A percentile compares a stretch with the other conserved stretches of the same genome.
phyloP scores from a whole-genome alignment of 768 basidiomycete species.

The Pleurotus eryngii region DNA sequence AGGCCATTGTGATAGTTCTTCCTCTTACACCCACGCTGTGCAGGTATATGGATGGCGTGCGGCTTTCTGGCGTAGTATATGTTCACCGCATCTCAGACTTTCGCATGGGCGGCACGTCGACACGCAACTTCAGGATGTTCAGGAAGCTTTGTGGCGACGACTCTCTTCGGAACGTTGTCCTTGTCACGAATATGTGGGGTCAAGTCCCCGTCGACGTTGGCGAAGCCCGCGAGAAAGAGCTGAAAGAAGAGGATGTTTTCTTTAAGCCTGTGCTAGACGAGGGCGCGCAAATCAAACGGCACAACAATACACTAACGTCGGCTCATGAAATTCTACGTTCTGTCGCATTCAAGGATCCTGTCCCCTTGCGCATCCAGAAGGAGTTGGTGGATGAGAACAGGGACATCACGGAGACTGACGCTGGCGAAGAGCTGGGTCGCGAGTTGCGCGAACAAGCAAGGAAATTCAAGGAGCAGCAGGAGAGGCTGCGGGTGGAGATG shows the following conservation, averaged over 20 bases:
- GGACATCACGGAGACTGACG: slow-evolving; percentile 32
- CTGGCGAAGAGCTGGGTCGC: slow-evolving; percentile 16
- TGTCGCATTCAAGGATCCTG: slow-evolving; percentile 17
- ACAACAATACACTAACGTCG: slow-evolving; percentile 31
- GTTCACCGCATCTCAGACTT: slow-evolving; percentile 53
- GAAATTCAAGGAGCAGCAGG: slow-evolving; percentile 12
- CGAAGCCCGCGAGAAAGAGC: slow-evolving; percentile 38
- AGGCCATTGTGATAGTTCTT: background rate
- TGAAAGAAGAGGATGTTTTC: slow-evolving; percentile 37
- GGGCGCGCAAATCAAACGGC: slow-evolving; percentile 43
- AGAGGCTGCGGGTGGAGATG: slow-evolving; percentile 12
- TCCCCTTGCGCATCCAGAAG: slow-evolving; percentile 15
- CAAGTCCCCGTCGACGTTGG: slow-evolving; percentile 32
- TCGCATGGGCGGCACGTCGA: slow-evolving; percentile 42
- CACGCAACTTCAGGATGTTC: slow-evolving; percentile 45
- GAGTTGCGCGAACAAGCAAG: slow-evolving; percentile 10
- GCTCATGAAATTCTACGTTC: slow-evolving; percentile 29
- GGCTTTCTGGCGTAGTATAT: slow-evolving; percentile 40
- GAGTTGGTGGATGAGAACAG: slow-evolving; percentile 18
- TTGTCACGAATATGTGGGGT: slow-evolving; percentile 49
- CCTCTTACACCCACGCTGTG: slow-evolving; percentile 10
- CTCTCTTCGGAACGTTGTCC: slow-evolving; percentile 42
- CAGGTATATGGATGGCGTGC: slow-evolving; percentile 4
- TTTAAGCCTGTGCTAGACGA: slow-evolving; percentile 52
- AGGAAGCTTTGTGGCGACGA: slow-evolving; percentile 42